Percentiles rank a stretch among this genome's conserved stretches.
Evolutionary conservation across 2,329 filamentous ascomycete genomes (phyloP).

Genomic region (Cladophialophora psammophila): DNA sequence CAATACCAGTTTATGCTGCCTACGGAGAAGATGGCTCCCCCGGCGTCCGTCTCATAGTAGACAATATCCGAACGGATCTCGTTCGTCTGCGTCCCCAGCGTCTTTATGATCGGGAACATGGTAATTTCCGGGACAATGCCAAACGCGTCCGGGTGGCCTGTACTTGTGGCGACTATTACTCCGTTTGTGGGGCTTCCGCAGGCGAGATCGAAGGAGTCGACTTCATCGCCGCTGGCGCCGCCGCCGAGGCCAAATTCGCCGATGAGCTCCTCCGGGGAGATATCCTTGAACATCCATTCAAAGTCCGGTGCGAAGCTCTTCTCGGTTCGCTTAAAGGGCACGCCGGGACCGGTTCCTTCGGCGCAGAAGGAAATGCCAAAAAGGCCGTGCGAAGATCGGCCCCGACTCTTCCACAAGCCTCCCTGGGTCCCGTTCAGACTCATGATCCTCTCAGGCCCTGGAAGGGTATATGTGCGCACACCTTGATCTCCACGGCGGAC

Average conservation of each 20-base stretch:
- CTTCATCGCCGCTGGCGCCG: conserved; percentile 48
- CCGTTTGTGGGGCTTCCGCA: conserved; percentile 45
- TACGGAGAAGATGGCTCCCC: conserved; percentile 42
- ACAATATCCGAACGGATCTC: conserved; percentile 40
- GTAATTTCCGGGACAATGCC: conserved; percentile 30
- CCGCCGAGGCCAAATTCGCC: conserved; percentile 44
- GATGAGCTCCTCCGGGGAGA: conserved; percentile 37
- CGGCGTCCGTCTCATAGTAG: conserved; percentile 40
- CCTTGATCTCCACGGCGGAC: conserved; percentile 48
- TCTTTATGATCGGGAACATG: conserved; percentile 41
- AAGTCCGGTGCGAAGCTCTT: conserved; percentile 30
- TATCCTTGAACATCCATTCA: conserved; percentile 37
- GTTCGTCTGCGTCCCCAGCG: conserved; percentile 37
- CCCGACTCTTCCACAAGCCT: conserved; percentile 47
- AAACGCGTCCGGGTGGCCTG: conserved; percentile 36
- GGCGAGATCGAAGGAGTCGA: conserved; percentile 46
- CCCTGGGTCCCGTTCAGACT: conserved; percentile 44
- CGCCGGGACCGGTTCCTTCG: conserved; percentile 44
- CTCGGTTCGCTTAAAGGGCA: conserved; percentile 39
- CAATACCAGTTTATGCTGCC: conserved; percentile 44
- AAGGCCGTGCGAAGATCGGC: conserved; percentile 44
- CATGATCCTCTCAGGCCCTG: conserved; percentile 43
- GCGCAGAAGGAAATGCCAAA: conserved; percentile 46
- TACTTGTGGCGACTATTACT: conserved; percentile 42
- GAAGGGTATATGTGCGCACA: conserved; percentile 42